Base-by-base conservation (phyloP, 108 stramenopile species). In the Nitzschia putrida region DNA sequence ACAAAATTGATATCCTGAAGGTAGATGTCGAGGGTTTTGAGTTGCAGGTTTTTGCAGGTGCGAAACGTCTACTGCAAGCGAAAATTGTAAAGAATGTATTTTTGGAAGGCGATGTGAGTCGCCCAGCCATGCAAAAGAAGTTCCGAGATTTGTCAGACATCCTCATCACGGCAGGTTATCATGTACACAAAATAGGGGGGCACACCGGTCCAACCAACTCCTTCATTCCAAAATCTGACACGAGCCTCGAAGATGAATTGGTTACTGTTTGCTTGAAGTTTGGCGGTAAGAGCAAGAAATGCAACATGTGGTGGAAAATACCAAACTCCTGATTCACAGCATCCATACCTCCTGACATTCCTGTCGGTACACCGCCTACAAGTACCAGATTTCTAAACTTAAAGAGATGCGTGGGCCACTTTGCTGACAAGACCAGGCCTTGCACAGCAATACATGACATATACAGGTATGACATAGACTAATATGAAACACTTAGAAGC, bases 401-500 rank as follows among this genome's bases (percentile, higher is more conserved):
- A n/a, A n/a, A n/a, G n/a, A n/a, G n/a, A n/a, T n/a, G n/a, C n/a
- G n/a, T n/a, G n/a, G n/a, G n/a, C n/a, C n/a, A n/a, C n/a, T n/a
- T n/a, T n/a, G n/a, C n/a, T n/a, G n/a, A n/a, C n/a, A n/a, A n/a
- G n/a, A n/a, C n/a, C n/a, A n/a, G n/a, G n/a, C n/a, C n/a, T n/a
- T n/a, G n/a, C n/a, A n/a, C n/a, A n/a, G n/a, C n/a, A n/a, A n/a
- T n/a, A n/a, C n/a, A n/a, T n/a, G n/a, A n/a, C n/a, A n/a, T n/a
- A n/a, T n/a, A n/a, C n/a, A n/a, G n/a, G n/a, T n/a, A n/a, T n/a
- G n/a, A n/a, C n/a, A n/a, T n/a, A n/a, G n/a, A n/a, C n/a, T n/a
- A n/a, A n/a, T n/a, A n/a, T n/a, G 14, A 37, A 16, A 11, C 50
- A 53, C 16, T 79, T 85, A 85, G 84, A 85, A 85, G 84, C 94